Percentiles rank a stretch among this genome's conserved stretches.
These are phyloP conservation scores for Allantophomopsis cytisporea DNA, from an alignment of 2,329 filamentous ascomycete genomes.

Conservation along the genomic window DNA sequence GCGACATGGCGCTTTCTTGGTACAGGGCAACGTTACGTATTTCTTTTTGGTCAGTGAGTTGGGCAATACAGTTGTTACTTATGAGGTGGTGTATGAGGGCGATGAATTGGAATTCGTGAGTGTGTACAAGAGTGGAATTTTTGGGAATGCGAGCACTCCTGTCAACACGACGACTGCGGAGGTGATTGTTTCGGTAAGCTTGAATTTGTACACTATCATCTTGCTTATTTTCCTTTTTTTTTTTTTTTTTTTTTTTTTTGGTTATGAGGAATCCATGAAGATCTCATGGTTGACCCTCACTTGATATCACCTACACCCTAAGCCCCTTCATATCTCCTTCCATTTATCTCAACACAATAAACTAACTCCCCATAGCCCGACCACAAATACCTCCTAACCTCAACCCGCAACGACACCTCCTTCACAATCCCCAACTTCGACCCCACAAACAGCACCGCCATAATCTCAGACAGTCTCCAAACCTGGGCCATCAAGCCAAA, in stretches of 20 bases:
- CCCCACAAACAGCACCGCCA: conserved; percentile 23
- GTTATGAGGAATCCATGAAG: too few relatives aligned
- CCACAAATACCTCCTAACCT: conserved; percentile 49
- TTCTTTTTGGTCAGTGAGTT: conserved; percentile 33
- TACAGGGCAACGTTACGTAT: conserved; percentile 19
- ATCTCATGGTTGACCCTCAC: too few relatives aligned
- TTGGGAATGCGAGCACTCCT: conserved; percentile 28
- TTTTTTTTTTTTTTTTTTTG: background rate
- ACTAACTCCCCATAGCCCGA: conserved; percentile 30
- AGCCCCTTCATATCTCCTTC: too few relatives aligned
- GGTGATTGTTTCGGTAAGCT: conserved; percentile 40
- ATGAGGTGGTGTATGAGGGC: conserved; percentile 35
- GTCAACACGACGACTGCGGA: conserved; percentile 35
- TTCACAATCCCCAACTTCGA: conserved; percentile 35
- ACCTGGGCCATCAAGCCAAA: conserved; percentile 42
- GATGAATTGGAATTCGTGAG: conserved; percentile 29
- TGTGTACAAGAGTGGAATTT: conserved; percentile 32
- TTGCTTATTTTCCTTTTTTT: background rate
- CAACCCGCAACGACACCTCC: conserved; percentile 49
- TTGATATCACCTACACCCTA: too few relatives aligned
- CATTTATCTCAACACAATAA: conserved; percentile 2
- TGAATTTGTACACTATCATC: background rate
- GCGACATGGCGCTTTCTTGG: conserved; percentile 35
- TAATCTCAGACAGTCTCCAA: conserved; percentile 50
- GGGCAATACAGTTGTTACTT: conserved; percentile 30